A percentile compares a stretch with the other conserved stretches of the same genome.
These are phyloP conservation scores for Podaxis sp. DNA, from an alignment of 768 basidiomycete genomes.

Conservation along the genomic window DNA sequence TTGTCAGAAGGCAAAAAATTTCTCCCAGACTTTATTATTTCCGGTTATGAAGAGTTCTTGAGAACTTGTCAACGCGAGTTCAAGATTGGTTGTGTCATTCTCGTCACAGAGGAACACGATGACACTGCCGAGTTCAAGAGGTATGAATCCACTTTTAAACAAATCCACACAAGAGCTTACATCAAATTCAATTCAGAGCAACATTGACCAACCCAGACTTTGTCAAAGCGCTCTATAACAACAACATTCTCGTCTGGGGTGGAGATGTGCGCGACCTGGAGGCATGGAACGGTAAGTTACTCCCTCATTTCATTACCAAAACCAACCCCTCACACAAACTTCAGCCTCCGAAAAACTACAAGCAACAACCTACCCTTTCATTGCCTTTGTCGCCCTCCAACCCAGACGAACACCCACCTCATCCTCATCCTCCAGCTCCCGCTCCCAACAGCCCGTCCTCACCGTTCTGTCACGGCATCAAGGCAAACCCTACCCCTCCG, in stretches of 20 bases:
- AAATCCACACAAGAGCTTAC: background rate
- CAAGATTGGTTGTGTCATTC: constrained; percentile 74
- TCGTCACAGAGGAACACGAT: constrained; percentile 91
- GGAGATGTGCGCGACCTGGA: constrained; percentile 86
- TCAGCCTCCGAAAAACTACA: constrained; percentile 68
- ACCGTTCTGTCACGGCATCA: constrained; percentile 87
- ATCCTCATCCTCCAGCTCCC: constrained; percentile 29
- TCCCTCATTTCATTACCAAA: background rate
- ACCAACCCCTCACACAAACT: constrained; percentile 13
- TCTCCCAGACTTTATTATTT: constrained; percentile 80
- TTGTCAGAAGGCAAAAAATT: constrained; percentile 42
- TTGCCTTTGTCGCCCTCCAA: constrained; percentile 90
- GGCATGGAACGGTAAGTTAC: constrained; percentile 63
- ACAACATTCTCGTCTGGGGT: constrained; percentile 86
- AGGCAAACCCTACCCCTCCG: constrained; percentile 49
- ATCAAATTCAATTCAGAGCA: constrained; percentile 38
- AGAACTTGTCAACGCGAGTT: constrained; percentile 67
- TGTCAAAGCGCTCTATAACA: constrained; percentile 66
- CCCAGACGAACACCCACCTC: constrained; percentile 51
- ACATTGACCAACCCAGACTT: constrained; percentile 77
- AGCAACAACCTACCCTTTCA: constrained; percentile 89
- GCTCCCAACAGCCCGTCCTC: constrained; percentile 46
- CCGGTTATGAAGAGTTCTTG: constrained; percentile 81
- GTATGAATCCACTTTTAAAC: constrained; percentile 33
- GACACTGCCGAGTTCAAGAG: constrained; percentile 85